Conservation (phyloP, 2,329 filamentous ascomycete species). For the Aureobasidium uvarum region DNA sequence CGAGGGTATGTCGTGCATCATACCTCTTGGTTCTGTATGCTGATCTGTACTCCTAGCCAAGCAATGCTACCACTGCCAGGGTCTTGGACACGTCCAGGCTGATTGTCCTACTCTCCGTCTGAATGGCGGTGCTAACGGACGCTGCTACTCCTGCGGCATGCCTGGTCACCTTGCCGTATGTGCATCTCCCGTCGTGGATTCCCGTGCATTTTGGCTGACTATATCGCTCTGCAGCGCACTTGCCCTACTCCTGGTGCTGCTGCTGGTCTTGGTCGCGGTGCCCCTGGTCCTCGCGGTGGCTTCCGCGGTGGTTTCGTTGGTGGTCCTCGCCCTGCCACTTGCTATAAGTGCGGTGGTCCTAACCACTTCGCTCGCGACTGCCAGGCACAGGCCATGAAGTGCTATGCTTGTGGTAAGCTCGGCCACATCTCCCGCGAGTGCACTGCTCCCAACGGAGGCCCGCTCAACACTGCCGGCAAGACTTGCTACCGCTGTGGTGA, state of each 20-base stretch:
- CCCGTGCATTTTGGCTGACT: neutral
- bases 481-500: slow-evolving; percentile 98
- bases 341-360: slow-evolving; percentile 74
- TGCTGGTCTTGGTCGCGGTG: slow-evolving; percentile 61
- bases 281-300: slow-evolving; percentile 45
- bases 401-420: slow-evolving; percentile 94
- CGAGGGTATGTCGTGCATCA: slow-evolving; percentile 62
- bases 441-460: slow-evolving; percentile 93
- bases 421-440: slow-evolving; percentile 94
- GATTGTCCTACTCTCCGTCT: slow-evolving; percentile 96
- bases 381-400: slow-evolving; percentile 98
- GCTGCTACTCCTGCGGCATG: slow-evolving; percentile 96
- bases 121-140: slow-evolving; percentile 75
- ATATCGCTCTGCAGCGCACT: slow-evolving; percentile 58
- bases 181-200: slow-evolving; percentile 30
- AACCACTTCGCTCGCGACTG: slow-evolving; percentile 99
- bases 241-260: slow-evolving; percentile 73
- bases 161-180: slow-evolving; percentile 85
- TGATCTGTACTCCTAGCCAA: slow-evolving; percentile 61
- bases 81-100: slow-evolving; percentile 95
- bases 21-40: neutral
- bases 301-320: slow-evolving; percentile 69
- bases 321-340: slow-evolving; percentile 63
- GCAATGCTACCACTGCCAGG: slow-evolving; percentile 99
- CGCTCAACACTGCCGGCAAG: slow-evolving; percentile 93